Evolutionary conservation across 2,329 filamentous ascomycete genomes (phyloP), one percentile per base, ranked within the genome.

Genomic region (Epichloe baconii): DNA sequence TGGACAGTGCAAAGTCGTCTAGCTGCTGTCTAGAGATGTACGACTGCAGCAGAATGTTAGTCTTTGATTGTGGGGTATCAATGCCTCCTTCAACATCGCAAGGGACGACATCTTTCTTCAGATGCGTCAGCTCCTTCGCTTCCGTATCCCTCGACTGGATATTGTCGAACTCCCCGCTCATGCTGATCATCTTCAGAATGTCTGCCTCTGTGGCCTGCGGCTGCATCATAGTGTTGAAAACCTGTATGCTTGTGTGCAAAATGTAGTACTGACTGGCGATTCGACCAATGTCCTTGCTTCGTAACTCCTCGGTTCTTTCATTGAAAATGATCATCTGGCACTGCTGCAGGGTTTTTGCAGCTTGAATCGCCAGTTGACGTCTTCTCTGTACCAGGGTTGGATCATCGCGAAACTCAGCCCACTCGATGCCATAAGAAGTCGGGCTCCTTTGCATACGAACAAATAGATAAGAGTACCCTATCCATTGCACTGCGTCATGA

Each of bases 251-350:
- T 14, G 85, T 86, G 61, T 98, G 90, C 46, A 94, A 75, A 47
- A 98, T 91, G 62, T 98, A 98, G 64, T 85, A 98, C 66, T 98
- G 91, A 66, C 91, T 97, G 15, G 93, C 93, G 64, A 98, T 98
- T 15, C 93, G 83, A 3, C 93, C 93, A 48, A 97, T 85, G 61
- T 98, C 91, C 66, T 98, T 98, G 54, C 89, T 86, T 53, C 88
- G 83, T 8, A 98, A 78, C 61, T 96, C 91, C 58, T 96, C 91
- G 0, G 91, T 98, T 17, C 76, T 80, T 62, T 97, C 93, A 58
- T 98, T 96, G 73, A 91, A 98, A 52, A 98, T 93, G 61, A 98
- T 93, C 94, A 98, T 98, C 68, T 98, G 93, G 59, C 88, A 95
- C 62, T 90, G 79, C 62, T 96, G 90, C 43, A 98, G 71, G 5